Evolutionary conservation across 2,329 filamentous ascomycete species (phyloP).

Genomic region (Cordyceps cicadae): DNA sequence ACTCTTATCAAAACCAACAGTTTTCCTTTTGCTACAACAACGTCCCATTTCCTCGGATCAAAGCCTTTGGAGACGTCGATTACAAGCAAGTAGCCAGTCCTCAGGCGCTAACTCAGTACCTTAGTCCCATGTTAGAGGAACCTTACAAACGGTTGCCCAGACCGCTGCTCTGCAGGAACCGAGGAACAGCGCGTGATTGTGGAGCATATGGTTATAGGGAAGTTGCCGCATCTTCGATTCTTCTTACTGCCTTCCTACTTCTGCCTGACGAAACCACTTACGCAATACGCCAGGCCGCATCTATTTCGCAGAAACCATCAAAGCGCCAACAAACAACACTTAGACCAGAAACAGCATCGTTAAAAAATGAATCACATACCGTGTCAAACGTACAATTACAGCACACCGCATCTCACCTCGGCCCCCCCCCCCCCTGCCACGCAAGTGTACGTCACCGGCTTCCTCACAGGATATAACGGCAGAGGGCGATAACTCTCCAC

Average conservation of each 20-base stretch:
- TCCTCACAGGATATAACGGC: neutral
- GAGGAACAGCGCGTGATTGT: conserved; percentile 4
- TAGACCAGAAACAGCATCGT: neutral
- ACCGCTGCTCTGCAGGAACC: neutral
- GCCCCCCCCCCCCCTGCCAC: neutral
- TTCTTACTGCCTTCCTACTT: too few relatives aligned
- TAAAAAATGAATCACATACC: neutral
- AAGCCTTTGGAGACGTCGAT: neutral
- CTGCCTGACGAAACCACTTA: neutral
- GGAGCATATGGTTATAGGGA: neutral
- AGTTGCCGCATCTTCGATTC: neutral
- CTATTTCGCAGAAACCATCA: neutral
- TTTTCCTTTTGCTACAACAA: neutral
- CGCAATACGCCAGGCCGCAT: neutral
- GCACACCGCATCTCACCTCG: neutral
- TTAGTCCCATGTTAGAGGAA: too few relatives aligned
- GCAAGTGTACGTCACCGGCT: neutral
- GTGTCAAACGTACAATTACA: neutral
- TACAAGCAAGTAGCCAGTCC: neutral
- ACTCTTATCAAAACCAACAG: too few relatives aligned
- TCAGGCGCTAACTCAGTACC: neutral
- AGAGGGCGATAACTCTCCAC: neutral
- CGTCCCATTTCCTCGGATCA: neutral
- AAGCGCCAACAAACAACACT: neutral
- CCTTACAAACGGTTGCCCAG: neutral